Percentiles rank a stretch among this genome's conserved stretches.
These are phyloP conservation scores for Astrothelium subdiscretum DNA, from an alignment of 495 filamentous ascomycete species.

Conservation along the genomic window DNA sequence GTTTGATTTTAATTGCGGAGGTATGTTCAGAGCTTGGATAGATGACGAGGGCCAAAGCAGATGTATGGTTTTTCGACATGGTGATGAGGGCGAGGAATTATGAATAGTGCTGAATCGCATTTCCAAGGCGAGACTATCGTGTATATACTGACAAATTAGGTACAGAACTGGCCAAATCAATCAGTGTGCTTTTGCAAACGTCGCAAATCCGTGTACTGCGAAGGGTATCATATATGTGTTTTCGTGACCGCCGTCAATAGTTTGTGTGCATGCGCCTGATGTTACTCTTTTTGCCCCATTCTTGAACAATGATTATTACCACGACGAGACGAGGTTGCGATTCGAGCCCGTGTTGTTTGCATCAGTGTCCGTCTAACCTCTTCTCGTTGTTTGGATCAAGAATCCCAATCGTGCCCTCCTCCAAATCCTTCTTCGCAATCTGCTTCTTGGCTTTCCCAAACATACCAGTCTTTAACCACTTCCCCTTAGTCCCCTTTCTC, in stretches of 20 bases:
- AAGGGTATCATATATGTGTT: not conserved
- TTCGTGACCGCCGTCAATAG: not conserved
- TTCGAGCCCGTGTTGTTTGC: not conserved
- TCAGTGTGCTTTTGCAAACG: not conserved
- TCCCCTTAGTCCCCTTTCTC: not conserved
- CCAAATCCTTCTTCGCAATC: not conserved
- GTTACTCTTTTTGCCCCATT: not conserved
- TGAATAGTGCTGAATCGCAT: not conserved
- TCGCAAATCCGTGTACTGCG: not conserved
- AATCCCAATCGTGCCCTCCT: not conserved
- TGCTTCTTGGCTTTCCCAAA: not conserved
- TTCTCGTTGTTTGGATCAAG: not conserved
- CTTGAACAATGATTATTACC: too few species aligned
- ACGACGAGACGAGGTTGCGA: too few species aligned
- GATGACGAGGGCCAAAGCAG: slow-evolving; percentile 49
- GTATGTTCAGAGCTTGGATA: slow-evolving; percentile 79
- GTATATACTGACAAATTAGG: not conserved
- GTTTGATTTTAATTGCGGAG: slow-evolving; percentile 74
- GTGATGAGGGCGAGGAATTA: slow-evolving; percentile 14
- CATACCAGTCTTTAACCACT: not conserved
- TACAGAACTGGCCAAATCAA: too few species aligned
- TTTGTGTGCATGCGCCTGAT: not conserved
- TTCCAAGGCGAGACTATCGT: not conserved
- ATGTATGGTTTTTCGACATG: slow-evolving; percentile 49
- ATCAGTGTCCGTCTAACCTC: not conserved